These are phyloP conservation scores for Candida yuanshanica DNA, from an alignment of 805 yeast genomes.

Conservation along the genomic window DNA sequence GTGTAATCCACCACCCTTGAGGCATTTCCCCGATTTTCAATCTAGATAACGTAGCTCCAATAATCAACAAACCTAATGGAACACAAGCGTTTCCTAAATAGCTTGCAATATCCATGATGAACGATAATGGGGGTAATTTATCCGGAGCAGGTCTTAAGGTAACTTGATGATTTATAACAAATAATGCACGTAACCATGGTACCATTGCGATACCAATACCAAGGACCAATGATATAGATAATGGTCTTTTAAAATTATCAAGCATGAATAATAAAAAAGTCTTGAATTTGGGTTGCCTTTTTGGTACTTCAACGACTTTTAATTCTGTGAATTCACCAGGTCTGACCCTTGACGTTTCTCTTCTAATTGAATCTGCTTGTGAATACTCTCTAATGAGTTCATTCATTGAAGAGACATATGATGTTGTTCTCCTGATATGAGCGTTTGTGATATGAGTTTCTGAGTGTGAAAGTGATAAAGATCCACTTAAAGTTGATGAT, in stretches of 20 bases:
- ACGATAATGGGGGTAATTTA: conserved; percentile 74
- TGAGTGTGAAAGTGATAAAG: not conserved
- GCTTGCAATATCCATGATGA: conserved; percentile 70
- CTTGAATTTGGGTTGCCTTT: conserved; percentile 1
- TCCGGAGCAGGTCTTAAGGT: conserved; percentile 73
- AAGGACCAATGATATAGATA: conserved; percentile 60
- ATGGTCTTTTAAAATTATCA: conserved; percentile 64
- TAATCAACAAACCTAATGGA: conserved; percentile 74
- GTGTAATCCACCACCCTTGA: conserved; percentile 32
- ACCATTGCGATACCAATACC: conserved; percentile 73
- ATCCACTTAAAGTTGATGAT: not conserved
- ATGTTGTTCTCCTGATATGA: conserved; percentile 9
- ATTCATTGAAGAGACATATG: conserved; percentile 23
- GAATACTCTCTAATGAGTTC: conserved; percentile 46
- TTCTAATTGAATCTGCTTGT: conserved; percentile 17
- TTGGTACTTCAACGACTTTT: conserved; percentile 5
- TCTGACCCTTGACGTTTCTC: conserved; percentile 11
- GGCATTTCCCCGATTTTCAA: conserved; percentile 46
- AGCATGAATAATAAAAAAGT: conserved; percentile 32
- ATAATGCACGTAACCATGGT: conserved; percentile 79
- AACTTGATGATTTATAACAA: conserved; percentile 40
- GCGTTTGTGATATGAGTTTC: conserved; percentile 1
- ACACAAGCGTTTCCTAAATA: conserved; percentile 87
- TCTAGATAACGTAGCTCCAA: conserved; percentile 87
- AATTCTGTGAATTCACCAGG: conserved; percentile 20